phyloP scores from a whole-genome alignment of 1,284 basidiomycete species.

The Sphagnurus paluster region DNA sequence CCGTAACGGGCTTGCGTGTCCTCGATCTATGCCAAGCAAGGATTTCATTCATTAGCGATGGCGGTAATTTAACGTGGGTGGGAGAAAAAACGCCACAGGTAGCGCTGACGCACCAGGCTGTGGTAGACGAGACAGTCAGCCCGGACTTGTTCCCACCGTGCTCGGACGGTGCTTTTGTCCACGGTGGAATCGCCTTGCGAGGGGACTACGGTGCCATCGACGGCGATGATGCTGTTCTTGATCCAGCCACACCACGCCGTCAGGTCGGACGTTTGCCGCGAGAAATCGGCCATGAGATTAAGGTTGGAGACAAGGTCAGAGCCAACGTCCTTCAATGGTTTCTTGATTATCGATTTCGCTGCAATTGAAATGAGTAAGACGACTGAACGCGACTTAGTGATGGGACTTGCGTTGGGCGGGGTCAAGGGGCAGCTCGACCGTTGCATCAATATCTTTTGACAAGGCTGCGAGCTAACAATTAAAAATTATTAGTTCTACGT shows the following conservation, averaged over 20 bases:
- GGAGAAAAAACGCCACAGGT: neutral
- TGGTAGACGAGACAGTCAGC: slow-evolving; percentile 15
- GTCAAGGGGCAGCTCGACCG: slow-evolving; percentile 35
- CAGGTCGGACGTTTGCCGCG: slow-evolving; percentile 25
- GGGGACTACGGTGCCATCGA: slow-evolving; percentile 8
- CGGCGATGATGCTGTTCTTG: neutral
- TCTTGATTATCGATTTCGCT: slow-evolving; percentile 32
- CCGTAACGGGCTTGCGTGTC: slow-evolving; percentile 11
- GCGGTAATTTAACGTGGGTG: neutral
- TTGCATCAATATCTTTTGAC: slow-evolving; percentile 32
- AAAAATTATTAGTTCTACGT: neutral
- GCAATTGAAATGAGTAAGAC: slow-evolving; percentile 1
- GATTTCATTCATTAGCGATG: neutral
- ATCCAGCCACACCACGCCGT: slow-evolving; percentile 7
- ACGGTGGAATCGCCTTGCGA: neutral
- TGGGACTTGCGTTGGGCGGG: slow-evolving; percentile 29
- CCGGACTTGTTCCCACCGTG: slow-evolving; percentile 12
- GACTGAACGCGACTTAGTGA: neutral
- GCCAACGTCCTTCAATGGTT: slow-evolving; percentile 35
- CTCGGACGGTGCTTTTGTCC: slow-evolving; percentile 1
- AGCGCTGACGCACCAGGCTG: slow-evolving; percentile 10
- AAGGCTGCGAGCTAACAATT: slow-evolving; percentile 33
- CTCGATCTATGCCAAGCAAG: slow-evolving; percentile 8
- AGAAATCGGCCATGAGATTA: slow-evolving; percentile 32
- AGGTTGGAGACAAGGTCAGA: slow-evolving; percentile 37